Conservation (phyloP, 2,329 filamentous ascomycete genomes). For the Sporothrix pallida region DNA sequence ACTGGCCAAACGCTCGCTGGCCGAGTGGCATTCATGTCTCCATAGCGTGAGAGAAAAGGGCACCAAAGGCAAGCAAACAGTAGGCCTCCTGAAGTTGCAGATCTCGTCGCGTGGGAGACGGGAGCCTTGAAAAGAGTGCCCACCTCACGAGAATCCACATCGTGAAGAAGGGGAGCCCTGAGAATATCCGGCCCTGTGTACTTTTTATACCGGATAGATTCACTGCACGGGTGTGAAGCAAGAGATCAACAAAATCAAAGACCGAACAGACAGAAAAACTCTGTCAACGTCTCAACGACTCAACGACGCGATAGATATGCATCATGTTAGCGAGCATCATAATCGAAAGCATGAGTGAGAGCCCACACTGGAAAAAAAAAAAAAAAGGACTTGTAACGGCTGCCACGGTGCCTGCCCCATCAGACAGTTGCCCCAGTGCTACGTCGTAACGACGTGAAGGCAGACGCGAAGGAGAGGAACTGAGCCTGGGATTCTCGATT, state of each 20-base stretch:
- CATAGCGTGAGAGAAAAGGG: background rate
- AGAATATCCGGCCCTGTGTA: constrained; percentile 12
- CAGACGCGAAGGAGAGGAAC: constrained; percentile 4
- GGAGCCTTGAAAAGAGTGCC: background rate
- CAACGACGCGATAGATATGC: constrained; percentile 12
- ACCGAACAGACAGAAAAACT: background rate
- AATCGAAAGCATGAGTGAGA: constrained; percentile 10
- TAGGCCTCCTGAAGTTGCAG: constrained; percentile 21
- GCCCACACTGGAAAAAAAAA: background rate
- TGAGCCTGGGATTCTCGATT: too few species aligned
- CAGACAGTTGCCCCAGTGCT: background rate
- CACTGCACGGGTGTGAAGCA: constrained; percentile 12
- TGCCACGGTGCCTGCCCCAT: background rate
- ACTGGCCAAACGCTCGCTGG: background rate
- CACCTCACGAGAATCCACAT: background rate
- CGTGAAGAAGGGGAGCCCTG: background rate
- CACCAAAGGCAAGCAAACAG: background rate
- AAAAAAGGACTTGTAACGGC: background rate
- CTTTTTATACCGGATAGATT: constrained; percentile 20
- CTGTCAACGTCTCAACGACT: background rate
- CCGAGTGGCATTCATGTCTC: constrained; percentile 4
- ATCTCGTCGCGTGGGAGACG: constrained; percentile 30
- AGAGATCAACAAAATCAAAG: background rate
- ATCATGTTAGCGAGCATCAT: constrained; percentile 6
- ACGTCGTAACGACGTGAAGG: background rate